Evolutionary conservation across 1,284 basidiomycete genomes (phyloP).

Genomic region (Pterulicium gracile): DNA sequence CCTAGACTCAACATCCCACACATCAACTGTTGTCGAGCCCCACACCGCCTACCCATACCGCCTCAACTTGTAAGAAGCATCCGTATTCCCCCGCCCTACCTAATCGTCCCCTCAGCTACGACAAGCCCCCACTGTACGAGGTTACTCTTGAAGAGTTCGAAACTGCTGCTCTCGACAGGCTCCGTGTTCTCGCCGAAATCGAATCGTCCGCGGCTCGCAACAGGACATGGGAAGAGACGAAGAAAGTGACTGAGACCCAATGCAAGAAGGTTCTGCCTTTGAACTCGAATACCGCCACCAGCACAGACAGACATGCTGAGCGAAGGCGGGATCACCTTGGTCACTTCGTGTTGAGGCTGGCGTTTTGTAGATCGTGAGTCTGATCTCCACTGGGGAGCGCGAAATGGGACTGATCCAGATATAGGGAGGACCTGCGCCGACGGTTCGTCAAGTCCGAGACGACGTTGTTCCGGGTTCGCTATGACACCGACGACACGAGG

Average conservation of each 20-base stretch:
- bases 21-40: neutral
- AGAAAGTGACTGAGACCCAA: slow-evolving; percentile 46
- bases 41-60: slow-evolving; percentile 46
- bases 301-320: slow-evolving; percentile 46
- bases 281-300: slow-evolving; percentile 44
- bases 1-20: neutral
- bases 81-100: slow-evolving; percentile 5
- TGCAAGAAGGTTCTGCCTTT: slow-evolving; percentile 69
- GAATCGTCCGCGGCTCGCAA: slow-evolving; percentile 88
- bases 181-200: slow-evolving; percentile 89
- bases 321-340: slow-evolving; percentile 83
- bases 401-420: slow-evolving; percentile 5
- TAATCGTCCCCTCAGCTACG: slow-evolving; percentile 48
- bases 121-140: slow-evolving; percentile 78
- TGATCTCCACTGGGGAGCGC: slow-evolving; percentile 1
- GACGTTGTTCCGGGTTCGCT: slow-evolving; percentile 78
- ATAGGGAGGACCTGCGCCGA: slow-evolving; percentile 81
- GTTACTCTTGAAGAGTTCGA: slow-evolving; percentile 97
- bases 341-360: slow-evolving; percentile 91
- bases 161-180: slow-evolving; percentile 79
- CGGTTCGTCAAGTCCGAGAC: slow-evolving; percentile 89
- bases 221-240: slow-evolving; percentile 68
- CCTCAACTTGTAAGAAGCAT: slow-evolving; percentile 67
- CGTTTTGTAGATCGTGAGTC: slow-evolving; percentile 91
- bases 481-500: slow-evolving; percentile 51